These are phyloP conservation scores for Rutstroemia sp. DNA, from an alignment of 2,329 filamentous ascomycete species.

Conservation along the genomic window DNA sequence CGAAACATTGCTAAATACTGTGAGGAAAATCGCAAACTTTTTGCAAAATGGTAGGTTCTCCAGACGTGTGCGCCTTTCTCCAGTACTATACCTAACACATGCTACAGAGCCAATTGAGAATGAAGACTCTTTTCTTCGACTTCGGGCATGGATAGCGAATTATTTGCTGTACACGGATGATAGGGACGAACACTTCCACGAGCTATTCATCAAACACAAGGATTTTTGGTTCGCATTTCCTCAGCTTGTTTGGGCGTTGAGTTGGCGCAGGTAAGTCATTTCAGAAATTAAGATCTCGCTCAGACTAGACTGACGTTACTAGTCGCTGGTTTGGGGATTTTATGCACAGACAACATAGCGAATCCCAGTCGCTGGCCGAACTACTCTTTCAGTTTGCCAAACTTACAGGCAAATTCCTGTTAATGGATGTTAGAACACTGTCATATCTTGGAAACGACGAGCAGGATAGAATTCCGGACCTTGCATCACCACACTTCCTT, in stretches of 20 bases:
- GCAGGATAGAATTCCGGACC: slow-evolving; percentile 30
- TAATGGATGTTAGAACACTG: slow-evolving; percentile 39
- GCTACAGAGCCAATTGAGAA: slow-evolving; percentile 36
- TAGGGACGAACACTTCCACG: slow-evolving; percentile 31
- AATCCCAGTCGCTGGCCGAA: slow-evolving; percentile 21
- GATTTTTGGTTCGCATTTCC: slow-evolving; percentile 48
- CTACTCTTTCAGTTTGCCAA: slow-evolving; percentile 33
- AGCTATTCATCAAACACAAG: slow-evolving; percentile 38
- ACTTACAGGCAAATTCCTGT: slow-evolving; percentile 45
- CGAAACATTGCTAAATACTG: slow-evolving; percentile 17
- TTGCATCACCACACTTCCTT: slow-evolving; percentile 40
- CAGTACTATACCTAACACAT: slow-evolving; percentile 20
- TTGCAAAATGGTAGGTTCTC: slow-evolving; percentile 33
- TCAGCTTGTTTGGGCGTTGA: slow-evolving; percentile 38
- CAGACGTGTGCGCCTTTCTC: slow-evolving; percentile 15
- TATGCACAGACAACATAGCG: slow-evolving; percentile 18
- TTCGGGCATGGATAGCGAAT: slow-evolving; percentile 44
- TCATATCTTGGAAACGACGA: slow-evolving; percentile 22
- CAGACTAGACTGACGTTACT: slow-evolving; percentile 13
- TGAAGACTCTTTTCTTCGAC: slow-evolving; percentile 35
- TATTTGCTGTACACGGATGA: slow-evolving; percentile 38
- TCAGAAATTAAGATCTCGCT: not conserved
- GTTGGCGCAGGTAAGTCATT: slow-evolving; percentile 35
- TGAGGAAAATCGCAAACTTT: slow-evolving; percentile 26
- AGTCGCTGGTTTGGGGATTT: slow-evolving; percentile 29